Evolutionary conservation across 106 monocot genomes (phyloP), one percentile per base, ranked within the genome.

Genomic region (Dendrobium catenatum): DNA sequence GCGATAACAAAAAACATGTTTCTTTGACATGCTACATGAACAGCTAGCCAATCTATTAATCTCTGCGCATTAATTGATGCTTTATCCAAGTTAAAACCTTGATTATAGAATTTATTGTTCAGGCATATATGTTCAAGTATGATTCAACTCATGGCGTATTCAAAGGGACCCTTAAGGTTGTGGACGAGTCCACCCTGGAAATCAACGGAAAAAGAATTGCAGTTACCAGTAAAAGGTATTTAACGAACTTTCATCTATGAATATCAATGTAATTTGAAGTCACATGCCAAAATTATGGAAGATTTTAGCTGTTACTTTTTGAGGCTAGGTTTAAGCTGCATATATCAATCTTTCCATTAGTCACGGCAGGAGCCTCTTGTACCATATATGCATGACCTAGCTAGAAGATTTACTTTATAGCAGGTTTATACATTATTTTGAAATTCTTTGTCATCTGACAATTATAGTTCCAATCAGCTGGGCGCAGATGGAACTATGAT

Each of bases 91-190:
- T 13, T 68, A 68, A 31, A 26, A 31, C n/a, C 2, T 68, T 68
- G 11, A 68, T 68, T 37, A 5, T 37, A 42, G 0, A 27, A 37
- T 46, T 75, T 7, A 26, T 76, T 82, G 73, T 76, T 27, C 84
- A 97, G 97, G 97, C 97, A 55, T 97, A 97, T 80, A 97, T 97
- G 97, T 85, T 97, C 33, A 97, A 97, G 83, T 97, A 94, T 83
- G 97, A 97, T 84, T 97, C 97, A 27, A 97, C 97, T 29, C 97
- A 97, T 91, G 97, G 97, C 24, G 75, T 83, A 70, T 97, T 94
- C 85, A 94, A 92, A 61, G 97, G 97, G 81, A 84, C 88, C 42
- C 84, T 97, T 75, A 86, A 94, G 67, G 94, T 94, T 31, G 77
- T 91, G 42, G 92, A 89, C 82, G 89, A 88, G 5, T 88, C 89